A percentile compares a stretch with the other conserved stretches of the same genome.
These are phyloP conservation scores for Penicillium antarcticum DNA, from an alignment of 495 filamentous ascomycete genomes.

Conservation along the genomic window DNA sequence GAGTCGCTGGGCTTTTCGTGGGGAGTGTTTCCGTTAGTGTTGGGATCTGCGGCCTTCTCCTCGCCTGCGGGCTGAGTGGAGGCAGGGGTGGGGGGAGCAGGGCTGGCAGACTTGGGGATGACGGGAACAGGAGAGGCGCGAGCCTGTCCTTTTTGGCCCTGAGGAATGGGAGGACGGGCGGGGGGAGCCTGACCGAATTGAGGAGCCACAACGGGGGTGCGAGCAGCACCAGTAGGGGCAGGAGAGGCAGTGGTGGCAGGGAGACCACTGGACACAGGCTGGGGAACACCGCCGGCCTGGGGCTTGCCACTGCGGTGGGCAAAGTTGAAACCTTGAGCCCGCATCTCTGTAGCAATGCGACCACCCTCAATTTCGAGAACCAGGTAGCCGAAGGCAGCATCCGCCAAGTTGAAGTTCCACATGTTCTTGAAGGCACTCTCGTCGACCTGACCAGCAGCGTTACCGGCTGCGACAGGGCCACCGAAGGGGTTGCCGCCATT, in stretches of 20 bases:
- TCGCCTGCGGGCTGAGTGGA: slow-evolving; percentile 33
- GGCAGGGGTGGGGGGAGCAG: slow-evolving; percentile 41
- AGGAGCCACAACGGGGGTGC: slow-evolving; percentile 28
- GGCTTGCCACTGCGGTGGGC: slow-evolving; percentile 70
- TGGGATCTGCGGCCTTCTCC: slow-evolving; percentile 31
- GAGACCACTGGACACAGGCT: slow-evolving; percentile 28
- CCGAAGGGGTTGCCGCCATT: slow-evolving; percentile 97
- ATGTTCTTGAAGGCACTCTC: slow-evolving; percentile 99
- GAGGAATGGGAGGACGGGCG: slow-evolving; percentile 29
- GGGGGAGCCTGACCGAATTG: slow-evolving; percentile 44
- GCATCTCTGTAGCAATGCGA: slow-evolving; percentile 96
- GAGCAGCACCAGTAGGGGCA: slow-evolving; percentile 28
- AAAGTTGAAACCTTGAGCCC: slow-evolving; percentile 99
- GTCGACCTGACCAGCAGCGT: slow-evolving; percentile 83
- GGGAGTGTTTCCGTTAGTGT: slow-evolving; percentile 36
- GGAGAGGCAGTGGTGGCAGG: slow-evolving; percentile 42
- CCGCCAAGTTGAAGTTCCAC: slow-evolving; percentile 99
- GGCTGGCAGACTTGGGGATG: slow-evolving; percentile 54
- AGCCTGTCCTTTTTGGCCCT: slow-evolving; percentile 37
- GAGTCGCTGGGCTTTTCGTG: slow-evolving; percentile 38
- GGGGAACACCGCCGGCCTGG: slow-evolving; percentile 33
- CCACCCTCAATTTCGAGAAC: slow-evolving; percentile 92
- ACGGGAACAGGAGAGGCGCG: slow-evolving; percentile 50
- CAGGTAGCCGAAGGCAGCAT: slow-evolving; percentile 94
- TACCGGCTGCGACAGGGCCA: slow-evolving; percentile 69